Evolutionary conservation across 2,329 filamentous ascomycete species (phyloP).

Genomic region (Apiospora malaysiana): DNA sequence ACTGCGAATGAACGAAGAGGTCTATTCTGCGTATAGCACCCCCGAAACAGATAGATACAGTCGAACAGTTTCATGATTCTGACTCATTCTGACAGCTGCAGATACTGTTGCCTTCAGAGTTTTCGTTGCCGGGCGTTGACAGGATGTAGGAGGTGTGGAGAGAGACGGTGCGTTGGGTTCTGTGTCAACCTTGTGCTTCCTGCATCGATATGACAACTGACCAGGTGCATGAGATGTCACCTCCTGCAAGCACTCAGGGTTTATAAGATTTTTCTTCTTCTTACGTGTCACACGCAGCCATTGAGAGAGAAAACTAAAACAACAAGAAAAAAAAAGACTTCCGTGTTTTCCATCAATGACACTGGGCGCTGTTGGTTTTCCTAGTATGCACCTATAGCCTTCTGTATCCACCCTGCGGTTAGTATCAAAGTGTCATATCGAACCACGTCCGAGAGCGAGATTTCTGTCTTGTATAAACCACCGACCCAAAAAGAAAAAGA

Average conservation of each 20-base stretch:
- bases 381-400: neutral
- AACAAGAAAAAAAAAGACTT: too few relatives aligned
- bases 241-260: neutral
- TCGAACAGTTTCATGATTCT: too few relatives aligned
- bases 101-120: neutral
- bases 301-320: too few relatives aligned
- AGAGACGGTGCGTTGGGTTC: neutral
- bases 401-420: neutral
- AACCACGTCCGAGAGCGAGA: neutral
- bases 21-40: too few relatives aligned
- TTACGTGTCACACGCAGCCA: neutral
- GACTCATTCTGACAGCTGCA: neutral
- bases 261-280: neutral
- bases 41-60: neutral
- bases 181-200: neutral
- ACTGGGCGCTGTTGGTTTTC: neutral
- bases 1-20: too few relatives aligned
- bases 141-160: neutral
- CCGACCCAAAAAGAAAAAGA: neutral
- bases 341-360: neutral
- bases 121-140: neutral
- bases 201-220: conserved; percentile 1
- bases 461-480: neutral
- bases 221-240: neutral
- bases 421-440: neutral